Evolutionary conservation across 169 alveolate genomes (phyloP).

Genomic region (Cryptosporidium viatorum): DNA sequence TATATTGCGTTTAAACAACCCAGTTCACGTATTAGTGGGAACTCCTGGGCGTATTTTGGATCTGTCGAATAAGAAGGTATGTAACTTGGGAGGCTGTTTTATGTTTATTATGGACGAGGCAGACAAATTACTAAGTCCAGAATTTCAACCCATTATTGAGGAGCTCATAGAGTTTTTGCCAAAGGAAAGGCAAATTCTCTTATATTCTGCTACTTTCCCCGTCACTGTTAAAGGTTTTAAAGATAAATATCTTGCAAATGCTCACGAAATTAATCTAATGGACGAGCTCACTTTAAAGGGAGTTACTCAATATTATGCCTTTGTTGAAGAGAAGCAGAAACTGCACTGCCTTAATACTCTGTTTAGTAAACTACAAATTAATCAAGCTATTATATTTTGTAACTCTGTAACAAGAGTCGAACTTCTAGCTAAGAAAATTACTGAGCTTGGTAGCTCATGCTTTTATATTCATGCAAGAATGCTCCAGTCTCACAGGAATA

Average conservation of each 20-base stretch:
- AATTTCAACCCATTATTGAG: conserved; percentile 96
- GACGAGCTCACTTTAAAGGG: conserved; percentile 99
- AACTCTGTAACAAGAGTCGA: conserved; percentile 98
- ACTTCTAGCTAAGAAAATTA: conserved; percentile 97
- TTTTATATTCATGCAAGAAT: conserved; percentile 98
- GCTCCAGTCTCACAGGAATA: conserved; percentile 95
- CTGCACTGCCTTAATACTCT: conserved; percentile 97
- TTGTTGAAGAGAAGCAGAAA: conserved; percentile 97
- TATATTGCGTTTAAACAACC: conserved; percentile 93
- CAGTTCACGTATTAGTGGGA: conserved; percentile 98
- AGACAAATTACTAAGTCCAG: conserved; percentile 97
- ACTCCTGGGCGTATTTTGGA: conserved; percentile 99
- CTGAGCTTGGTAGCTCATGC: conserved; percentile 98
- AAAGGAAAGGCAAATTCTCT: conserved; percentile 91
- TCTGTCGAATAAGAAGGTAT: conserved; percentile 94
- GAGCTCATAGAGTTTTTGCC: conserved; percentile 94
- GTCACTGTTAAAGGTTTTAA: conserved; percentile 95
- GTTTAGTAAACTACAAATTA: conserved; percentile 95
- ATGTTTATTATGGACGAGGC: conserved; percentile 98
- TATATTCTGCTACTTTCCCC: conserved; percentile 99
- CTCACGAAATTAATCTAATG: conserved; percentile 97
- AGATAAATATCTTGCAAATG: conserved; percentile 94
- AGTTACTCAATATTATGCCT: conserved; percentile 98
- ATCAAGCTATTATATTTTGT: conserved; percentile 98
- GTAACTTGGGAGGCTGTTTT: conserved; percentile 91